Evolutionary conservation across 1,284 basidiomycete genomes (phyloP), one percentile per base, ranked within the genome.

Genomic region (Flammula alnicola): DNA sequence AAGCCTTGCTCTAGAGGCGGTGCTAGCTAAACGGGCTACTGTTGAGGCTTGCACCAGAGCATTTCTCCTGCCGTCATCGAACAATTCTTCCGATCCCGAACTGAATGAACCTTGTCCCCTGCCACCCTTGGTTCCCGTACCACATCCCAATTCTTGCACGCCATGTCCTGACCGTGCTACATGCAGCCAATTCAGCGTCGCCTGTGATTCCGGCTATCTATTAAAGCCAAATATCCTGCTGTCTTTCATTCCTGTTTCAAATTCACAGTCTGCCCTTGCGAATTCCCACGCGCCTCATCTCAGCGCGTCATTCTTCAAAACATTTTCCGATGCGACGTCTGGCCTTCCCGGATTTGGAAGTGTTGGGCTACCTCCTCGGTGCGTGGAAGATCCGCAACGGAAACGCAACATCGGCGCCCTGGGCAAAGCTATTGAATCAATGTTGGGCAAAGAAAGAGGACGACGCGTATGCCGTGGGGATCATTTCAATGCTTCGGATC

Each of bases 121-220:
- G 40, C 71, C 76, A 22, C 74, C 80, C 5, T 57, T 88, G 25
- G 45, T 84, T 30, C 82, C 83, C 14, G 58, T 87, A 29, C 80
- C 81, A 25, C 78, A 76, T 47, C 86, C 93, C 0, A 75, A 82
- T 25, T 63, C 76, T n/a, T 98, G 95, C 70, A 86, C 89, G 2
- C 81, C 85, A 11, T 98, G 95, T 65, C 95, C 95, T 9, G 76
- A 80, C 40, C 90, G 94, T 67, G 95, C 86, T 2, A 73, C 73
- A 14, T 98, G 95, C 69, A 74, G 73, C 10, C 84, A 81, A 25
- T 68, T 80, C 54, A 77, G 78, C 41, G 73, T 90, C 39, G 74
- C 74, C 2, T 98, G 95, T 69, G 84, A 86, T 41, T 78, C 76
- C 25, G 90, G 91, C 22, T 93, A 87, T 66, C 71, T 95, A 56